Evolutionary conservation across 23 red algal species (phyloP).

Genomic region (Gracilariopsis chorda): DNA sequence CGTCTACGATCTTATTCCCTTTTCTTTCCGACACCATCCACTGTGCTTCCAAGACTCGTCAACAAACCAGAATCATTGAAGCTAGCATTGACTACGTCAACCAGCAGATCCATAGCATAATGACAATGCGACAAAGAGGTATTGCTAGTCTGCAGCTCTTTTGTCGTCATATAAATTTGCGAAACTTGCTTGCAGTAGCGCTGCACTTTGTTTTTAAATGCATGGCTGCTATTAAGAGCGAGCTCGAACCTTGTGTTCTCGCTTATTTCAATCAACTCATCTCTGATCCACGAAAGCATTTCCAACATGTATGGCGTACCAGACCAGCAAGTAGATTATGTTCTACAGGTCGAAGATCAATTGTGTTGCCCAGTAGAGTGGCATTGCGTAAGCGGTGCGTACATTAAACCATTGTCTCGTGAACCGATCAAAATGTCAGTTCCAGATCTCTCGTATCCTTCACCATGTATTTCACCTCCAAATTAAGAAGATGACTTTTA

Average conservation of each 20-base stretch:
- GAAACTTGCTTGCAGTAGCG: background rate
- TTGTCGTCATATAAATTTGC: background rate
- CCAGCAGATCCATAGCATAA: background rate
- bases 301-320: background rate
- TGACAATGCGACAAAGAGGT: background rate
- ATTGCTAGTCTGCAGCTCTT: background rate
- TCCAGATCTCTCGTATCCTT: background rate
- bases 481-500: background rate
- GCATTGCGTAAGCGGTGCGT: background rate
- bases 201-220: background rate
- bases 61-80: background rate
- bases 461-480: background rate
- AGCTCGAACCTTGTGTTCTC: background rate
- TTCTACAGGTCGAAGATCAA: background rate
- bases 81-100: background rate
- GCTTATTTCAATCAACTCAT: background rate
- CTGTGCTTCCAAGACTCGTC: too few species aligned
- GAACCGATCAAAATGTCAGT: background rate
- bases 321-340: background rate
- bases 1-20: too few species aligned
- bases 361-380: background rate
- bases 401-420: background rate
- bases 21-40: too few species aligned
- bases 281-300: background rate
- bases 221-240: background rate